Percentiles rank a stretch among this genome's conserved stretches.
These are phyloP conservation scores for Stachybotrys echinatus DNA, from an alignment of 2,329 filamentous ascomycete species.

Conservation along the genomic window DNA sequence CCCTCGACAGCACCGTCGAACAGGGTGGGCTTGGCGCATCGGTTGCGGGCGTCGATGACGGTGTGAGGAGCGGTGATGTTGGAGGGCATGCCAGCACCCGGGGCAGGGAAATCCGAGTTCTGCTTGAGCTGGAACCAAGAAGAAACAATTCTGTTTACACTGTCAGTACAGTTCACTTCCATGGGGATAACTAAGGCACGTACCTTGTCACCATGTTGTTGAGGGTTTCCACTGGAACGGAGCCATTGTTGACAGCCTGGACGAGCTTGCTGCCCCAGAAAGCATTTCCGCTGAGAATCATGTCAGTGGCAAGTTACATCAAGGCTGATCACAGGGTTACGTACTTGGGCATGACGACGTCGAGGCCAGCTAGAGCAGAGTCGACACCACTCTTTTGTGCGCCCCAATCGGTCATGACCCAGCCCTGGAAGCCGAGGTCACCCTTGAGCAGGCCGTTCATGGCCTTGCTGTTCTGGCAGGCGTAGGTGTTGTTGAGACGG, in stretches of 20 bases:
- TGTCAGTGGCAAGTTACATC: no score
- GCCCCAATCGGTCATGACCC: constrained; percentile 65
- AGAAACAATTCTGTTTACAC: constrained; percentile 61
- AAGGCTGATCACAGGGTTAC: not conserved
- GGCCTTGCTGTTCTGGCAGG: constrained; percentile 66
- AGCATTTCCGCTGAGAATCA: constrained; percentile 30
- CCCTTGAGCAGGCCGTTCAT: constrained; percentile 64
- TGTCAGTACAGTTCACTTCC: constrained; percentile 9
- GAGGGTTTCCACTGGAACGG: constrained; percentile 62
- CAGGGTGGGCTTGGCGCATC: constrained; percentile 35
- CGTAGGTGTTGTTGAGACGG: constrained; percentile 66
- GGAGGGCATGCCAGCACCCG: constrained; percentile 50
- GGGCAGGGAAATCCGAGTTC: constrained; percentile 39
- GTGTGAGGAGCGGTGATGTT: constrained; percentile 46
- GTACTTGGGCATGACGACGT: constrained; percentile 61
- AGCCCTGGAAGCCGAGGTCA: constrained; percentile 61
- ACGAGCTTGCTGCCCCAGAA: constrained; percentile 62
- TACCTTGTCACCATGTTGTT: constrained; percentile 73
- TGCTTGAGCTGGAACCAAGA: constrained; percentile 55
- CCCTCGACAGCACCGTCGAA: constrained; percentile 51
- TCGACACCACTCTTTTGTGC: constrained; percentile 53
- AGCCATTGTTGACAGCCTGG: constrained; percentile 71
- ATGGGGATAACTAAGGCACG: not conserved
- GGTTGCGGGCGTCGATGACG: constrained; percentile 43
- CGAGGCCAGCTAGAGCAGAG: constrained; percentile 52